phyloP scores from a whole-genome alignment of 2,329 filamentous ascomycete genomes.

The Apiospora marii region DNA sequence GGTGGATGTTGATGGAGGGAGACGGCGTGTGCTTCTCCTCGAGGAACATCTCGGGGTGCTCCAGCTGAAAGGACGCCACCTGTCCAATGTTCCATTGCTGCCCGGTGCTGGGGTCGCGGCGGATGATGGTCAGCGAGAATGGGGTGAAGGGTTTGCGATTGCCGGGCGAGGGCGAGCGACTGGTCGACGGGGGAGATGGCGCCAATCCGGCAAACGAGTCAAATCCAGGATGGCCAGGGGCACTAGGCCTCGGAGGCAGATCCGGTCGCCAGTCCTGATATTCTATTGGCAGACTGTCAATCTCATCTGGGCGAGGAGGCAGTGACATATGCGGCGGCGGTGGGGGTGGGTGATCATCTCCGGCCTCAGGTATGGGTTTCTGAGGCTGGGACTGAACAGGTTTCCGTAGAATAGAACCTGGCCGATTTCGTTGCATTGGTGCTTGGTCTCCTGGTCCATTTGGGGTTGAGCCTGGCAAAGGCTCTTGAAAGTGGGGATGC shows the following conservation, averaged over 20 bases:
- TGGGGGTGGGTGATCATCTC: constrained; percentile 27
- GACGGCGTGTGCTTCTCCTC: constrained; percentile 40
- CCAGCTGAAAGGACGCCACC: constrained; percentile 63
- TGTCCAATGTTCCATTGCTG: constrained; percentile 80
- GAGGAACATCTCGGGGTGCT: constrained; percentile 44
- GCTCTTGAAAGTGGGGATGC: constrained; percentile 13
- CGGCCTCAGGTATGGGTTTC: not conserved
- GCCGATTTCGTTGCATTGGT: not conserved
- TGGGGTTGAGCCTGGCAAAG: not conserved
- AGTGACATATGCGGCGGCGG: constrained; percentile 11
- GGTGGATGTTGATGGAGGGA: constrained; percentile 58
- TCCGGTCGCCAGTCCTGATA: constrained; percentile 9
- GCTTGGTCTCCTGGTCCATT: not conserved
- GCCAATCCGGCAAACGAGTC: constrained; percentile 12
- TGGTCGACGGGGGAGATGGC: not conserved
- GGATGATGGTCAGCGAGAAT: constrained; percentile 70
- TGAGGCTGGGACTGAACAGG: constrained; percentile 3
- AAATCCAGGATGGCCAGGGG: not conserved
- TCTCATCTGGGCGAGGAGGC: constrained; percentile 26
- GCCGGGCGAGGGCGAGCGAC: constrained; percentile 47
- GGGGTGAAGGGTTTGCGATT: constrained; percentile 46
- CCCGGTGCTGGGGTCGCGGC: constrained; percentile 74
- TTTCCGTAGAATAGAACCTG: not conserved
- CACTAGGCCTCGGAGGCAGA: constrained; percentile 2
- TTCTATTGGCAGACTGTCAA: constrained; percentile 16